phyloP scores from a whole-genome alignment of 2,329 filamentous ascomycete species.

The Trichoderma brevicompactum region DNA sequence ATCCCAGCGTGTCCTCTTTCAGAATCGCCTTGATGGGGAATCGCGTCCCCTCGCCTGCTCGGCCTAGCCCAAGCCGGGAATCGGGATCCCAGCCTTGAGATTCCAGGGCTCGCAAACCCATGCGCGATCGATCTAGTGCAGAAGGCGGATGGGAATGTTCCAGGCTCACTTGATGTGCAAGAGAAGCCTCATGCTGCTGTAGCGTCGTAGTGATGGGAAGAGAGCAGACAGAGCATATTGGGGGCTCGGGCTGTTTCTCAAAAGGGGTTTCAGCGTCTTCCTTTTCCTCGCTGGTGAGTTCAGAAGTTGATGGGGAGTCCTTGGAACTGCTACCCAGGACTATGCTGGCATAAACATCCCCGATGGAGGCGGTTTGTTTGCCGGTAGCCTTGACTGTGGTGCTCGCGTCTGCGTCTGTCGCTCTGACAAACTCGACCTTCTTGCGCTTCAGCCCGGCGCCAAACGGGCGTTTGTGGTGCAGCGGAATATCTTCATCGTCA shows the following conservation, averaged over 20 bases:
- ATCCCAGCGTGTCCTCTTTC: slow-evolving; percentile 76
- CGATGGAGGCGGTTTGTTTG: slow-evolving; percentile 43
- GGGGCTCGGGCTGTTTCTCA: slow-evolving; percentile 17
- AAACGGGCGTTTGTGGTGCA: slow-evolving; percentile 59
- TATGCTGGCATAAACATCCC: slow-evolving; percentile 68
- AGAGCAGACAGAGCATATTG: slow-evolving; percentile 45
- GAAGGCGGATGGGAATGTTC: slow-evolving; percentile 74
- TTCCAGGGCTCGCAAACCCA: slow-evolving; percentile 69
- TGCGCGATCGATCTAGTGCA: slow-evolving; percentile 68
- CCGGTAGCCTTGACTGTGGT: slow-evolving; percentile 36
- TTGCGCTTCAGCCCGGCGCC: slow-evolving; percentile 61
- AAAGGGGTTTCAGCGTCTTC: background rate
- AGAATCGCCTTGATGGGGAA: slow-evolving; percentile 73
- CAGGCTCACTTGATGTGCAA: slow-evolving; percentile 73
- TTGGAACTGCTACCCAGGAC: slow-evolving; percentile 56
- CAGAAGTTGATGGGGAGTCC: slow-evolving; percentile 29
- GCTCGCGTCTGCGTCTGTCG: slow-evolving; percentile 46
- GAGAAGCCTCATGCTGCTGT: slow-evolving; percentile 60
- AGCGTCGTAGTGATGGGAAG: slow-evolving; percentile 41
- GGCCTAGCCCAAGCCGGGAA: slow-evolving; percentile 71
- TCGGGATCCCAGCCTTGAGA: slow-evolving; percentile 78
- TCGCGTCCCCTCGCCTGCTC: slow-evolving; percentile 70
- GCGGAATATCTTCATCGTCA: slow-evolving; percentile 51
- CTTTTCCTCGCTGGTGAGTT: slow-evolving; percentile 29
- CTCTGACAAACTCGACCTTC: slow-evolving; percentile 61